Evolutionary conservation across 257 asterid genomes (phyloP).

Genomic region (Jacaranda mimosifolia): DNA sequence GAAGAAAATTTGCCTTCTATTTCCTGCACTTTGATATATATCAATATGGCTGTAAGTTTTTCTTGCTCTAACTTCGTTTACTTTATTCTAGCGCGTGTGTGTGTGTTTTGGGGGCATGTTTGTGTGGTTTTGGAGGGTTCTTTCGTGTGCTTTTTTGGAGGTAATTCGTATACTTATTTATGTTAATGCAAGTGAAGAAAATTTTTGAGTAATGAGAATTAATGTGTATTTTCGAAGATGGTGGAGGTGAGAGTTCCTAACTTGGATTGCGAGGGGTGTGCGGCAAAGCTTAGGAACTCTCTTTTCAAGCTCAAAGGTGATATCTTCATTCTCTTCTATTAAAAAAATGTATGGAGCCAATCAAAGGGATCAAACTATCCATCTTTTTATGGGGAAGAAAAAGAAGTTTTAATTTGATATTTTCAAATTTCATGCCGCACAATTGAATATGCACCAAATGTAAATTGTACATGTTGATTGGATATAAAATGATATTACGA

Average conservation of each 20-base stretch:
- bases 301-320: slow-evolving; percentile 75
- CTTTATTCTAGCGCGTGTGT: too few relatives aligned
- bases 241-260: slow-evolving; percentile 84
- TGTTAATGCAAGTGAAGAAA: background rate
- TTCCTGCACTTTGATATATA: background rate
- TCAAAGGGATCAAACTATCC: too few relatives aligned
- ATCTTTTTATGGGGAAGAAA: too few relatives aligned
- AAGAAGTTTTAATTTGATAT: too few relatives aligned
- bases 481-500: too few relatives aligned
- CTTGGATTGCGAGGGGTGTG: slow-evolving; percentile 86
- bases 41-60: slow-evolving; percentile 70
- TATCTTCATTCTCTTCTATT: background rate
- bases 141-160: too few relatives aligned
- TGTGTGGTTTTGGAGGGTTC: too few relatives aligned
- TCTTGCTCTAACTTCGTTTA: background rate
- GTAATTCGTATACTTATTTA: background rate
- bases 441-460: too few relatives aligned
- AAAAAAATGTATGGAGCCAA: too few relatives aligned
- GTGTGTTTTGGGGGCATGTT: too few relatives aligned
- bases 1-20: background rate
- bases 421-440: too few relatives aligned
- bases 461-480: too few relatives aligned
- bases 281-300: slow-evolving; percentile 67
- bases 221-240: slow-evolving; percentile 44
- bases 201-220: background rate